Evolutionary conservation across 192 early-diverging fungal species (phyloP).

Genomic region (Rhizoclosmatium globosum): DNA sequence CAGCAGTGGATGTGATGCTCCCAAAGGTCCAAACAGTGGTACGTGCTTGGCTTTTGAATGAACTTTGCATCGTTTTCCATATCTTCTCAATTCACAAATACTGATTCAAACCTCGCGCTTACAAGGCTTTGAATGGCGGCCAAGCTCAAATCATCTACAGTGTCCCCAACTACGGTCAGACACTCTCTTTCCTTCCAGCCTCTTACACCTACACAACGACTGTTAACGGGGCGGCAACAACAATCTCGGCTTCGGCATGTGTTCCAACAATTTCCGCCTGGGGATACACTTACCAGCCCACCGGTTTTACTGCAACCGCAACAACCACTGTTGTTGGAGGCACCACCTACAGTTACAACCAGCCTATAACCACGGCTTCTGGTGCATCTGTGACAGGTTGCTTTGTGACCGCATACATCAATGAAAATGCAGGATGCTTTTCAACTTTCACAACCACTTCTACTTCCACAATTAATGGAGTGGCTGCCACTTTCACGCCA

Average conservation of each 20-base stretch:
- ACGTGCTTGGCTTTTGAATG: too few relatives aligned
- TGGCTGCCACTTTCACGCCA: background rate
- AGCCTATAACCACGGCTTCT: background rate
- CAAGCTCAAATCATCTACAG: background rate
- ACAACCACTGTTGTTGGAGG: background rate
- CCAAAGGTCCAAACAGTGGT: too few relatives aligned
- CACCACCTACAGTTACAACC: background rate
- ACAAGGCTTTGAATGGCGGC: background rate
- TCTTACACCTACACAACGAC: constrained; percentile 5
- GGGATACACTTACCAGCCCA: background rate
- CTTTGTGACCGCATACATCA: background rate
- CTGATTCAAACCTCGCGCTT: background rate
- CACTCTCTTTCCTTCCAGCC: background rate
- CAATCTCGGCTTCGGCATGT: background rate
- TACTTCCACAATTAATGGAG: background rate
- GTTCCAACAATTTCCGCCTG: background rate
- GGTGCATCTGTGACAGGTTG: background rate
- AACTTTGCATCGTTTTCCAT: too few relatives aligned
- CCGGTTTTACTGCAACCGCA: background rate
- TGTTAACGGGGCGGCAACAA: background rate
- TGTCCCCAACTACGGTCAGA: constrained; percentile 11
- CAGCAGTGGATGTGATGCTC: too few relatives aligned
- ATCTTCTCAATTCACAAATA: too few relatives aligned
- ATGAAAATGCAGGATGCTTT: background rate
- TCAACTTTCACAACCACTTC: background rate